Base-by-base conservation (phyloP, 2,329 filamentous ascomycete genomes). In the Colletotrichum agaves region DNA sequence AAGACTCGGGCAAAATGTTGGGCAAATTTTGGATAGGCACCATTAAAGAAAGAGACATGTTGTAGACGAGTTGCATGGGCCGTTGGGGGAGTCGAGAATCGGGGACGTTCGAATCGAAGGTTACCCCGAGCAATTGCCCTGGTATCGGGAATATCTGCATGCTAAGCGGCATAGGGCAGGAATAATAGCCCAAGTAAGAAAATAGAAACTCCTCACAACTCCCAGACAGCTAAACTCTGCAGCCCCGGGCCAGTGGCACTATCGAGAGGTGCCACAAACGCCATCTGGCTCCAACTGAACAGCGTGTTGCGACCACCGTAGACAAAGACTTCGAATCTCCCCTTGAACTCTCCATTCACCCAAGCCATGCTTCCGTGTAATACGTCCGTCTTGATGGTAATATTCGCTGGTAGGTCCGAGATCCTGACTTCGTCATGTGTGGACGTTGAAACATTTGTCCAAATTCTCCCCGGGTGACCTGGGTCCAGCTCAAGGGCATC, bases 281-380 rank as follows among this genome's bases (percentile, higher is more conserved):
- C 84, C 84, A 87, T 87, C 73, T 86, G 84, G 67, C 81, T 85
- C 85, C 84, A 87, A 35, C 83, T 85, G 52, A 85, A 83, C 53
- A 81, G 65, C 7, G 78, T 81, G 63, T 87, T 87, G 35, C 77
- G 78, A 2, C 85, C 85, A 0, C 85, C 85, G 70, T 80, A 87
- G 1, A 87, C 81, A 66, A 84, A 85, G 0, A 86, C 84, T 69
- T 87, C 85, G 59, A 87, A 87, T 10, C 85, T 74, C 0, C 85
- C 85, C 1, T 70, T 78, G 52, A 87, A 85, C 0, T 69, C 52
- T 7, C 77, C 80, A 63, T 85, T 72, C 0, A 85, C 69, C 82
- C 83, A 87, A 0, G 82, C 83, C 1, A 84, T 75, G 60, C 79
- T 84, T 0, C 85, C 85, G 13, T 81, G 79, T 6, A 81, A 71